These are phyloP conservation scores for Saitozyma sp. DNA, from an alignment of 768 basidiomycete species.

Conservation along the genomic window DNA sequence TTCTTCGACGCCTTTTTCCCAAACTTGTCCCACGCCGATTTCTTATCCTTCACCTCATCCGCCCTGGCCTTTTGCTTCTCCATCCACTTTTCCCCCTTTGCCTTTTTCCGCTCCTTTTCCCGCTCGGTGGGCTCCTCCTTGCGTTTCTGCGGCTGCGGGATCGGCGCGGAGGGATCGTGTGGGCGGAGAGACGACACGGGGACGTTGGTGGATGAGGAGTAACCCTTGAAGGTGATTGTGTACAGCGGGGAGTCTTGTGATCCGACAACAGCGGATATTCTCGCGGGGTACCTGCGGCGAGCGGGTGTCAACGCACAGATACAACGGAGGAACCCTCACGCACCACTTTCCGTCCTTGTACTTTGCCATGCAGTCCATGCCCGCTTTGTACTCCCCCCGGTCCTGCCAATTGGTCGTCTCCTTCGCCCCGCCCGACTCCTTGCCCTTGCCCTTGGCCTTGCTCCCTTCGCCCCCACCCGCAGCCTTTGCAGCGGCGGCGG, in stretches of 20 bases:
- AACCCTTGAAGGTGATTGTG: constrained; percentile 52
- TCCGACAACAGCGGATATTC: constrained; percentile 48
- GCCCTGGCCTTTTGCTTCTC: constrained; percentile 49
- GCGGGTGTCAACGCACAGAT: background rate
- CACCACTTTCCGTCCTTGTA: constrained; percentile 53
- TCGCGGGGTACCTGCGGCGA: constrained; percentile 48
- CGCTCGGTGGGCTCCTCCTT: constrained; percentile 43
- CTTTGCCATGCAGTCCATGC: constrained; percentile 53
- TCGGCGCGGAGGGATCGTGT: constrained; percentile 38
- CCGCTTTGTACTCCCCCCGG: constrained; percentile 46
- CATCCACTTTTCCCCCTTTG: constrained; percentile 54
- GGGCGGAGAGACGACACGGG: constrained; percentile 44
- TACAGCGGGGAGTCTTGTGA: constrained; percentile 48
- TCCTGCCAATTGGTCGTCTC: constrained; percentile 37
- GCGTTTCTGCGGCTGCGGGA: constrained; percentile 45
- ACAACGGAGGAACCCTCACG: constrained; percentile 9
- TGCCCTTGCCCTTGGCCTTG: constrained; percentile 41
- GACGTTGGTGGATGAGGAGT: constrained; percentile 50
- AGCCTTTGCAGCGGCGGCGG: constrained; percentile 16
- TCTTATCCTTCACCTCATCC: constrained; percentile 52
- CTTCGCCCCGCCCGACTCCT: constrained; percentile 12
- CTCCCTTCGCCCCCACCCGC: constrained; percentile 2
- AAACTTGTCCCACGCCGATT: constrained; percentile 53
- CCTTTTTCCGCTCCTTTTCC: constrained; percentile 54
- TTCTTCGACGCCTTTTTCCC: constrained; percentile 54